These are phyloP conservation scores for Sugiyamaella xylanicola DNA, from an alignment of 1,139 yeast species.

Conservation along the genomic window DNA sequence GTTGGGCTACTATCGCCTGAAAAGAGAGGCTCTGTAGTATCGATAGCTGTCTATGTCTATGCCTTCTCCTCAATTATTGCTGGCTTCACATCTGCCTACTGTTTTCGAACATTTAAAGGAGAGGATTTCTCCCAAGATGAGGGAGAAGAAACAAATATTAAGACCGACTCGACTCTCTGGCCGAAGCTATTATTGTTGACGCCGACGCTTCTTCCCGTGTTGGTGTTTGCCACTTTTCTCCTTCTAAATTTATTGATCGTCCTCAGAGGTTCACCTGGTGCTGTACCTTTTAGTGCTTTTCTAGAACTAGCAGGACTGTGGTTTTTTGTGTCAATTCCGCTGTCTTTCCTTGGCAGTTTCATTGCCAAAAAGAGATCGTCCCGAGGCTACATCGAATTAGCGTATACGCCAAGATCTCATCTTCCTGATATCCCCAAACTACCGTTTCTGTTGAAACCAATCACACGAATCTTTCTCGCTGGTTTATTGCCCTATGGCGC, in stretches of 20 bases:
- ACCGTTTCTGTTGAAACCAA: background rate
- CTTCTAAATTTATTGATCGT: conserved; percentile 81
- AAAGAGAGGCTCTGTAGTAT: conserved; percentile 88
- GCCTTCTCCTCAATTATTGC: conserved; percentile 78
- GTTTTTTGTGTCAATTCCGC: conserved; percentile 82
- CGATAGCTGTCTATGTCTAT: conserved; percentile 82
- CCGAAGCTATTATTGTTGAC: conserved; percentile 58
- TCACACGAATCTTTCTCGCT: background rate
- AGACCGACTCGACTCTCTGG: conserved; percentile 10
- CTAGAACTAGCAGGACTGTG: conserved; percentile 76
- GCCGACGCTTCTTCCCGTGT: conserved; percentile 81
- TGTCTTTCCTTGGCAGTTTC: conserved; percentile 77
- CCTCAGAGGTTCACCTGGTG: conserved; percentile 82
- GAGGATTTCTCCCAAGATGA: conserved; percentile 80
- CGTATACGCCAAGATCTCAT: conserved; percentile 37
- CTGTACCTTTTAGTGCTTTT: conserved; percentile 90
- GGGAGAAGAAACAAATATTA: conserved; percentile 6
- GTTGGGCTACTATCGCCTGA: conserved; percentile 90
- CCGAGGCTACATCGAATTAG: background rate
- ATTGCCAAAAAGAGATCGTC: conserved; percentile 63
- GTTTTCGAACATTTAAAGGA: conserved; percentile 89
- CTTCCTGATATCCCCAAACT: conserved; percentile 71
- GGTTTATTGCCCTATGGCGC: background rate
- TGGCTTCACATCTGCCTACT: conserved; percentile 77
- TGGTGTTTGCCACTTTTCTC: conserved; percentile 64